Evolutionary conservation across 495 filamentous ascomycete species (phyloP), one percentile per base, ranked within the genome.

Genomic region (Glutinoglossum americanum): DNA sequence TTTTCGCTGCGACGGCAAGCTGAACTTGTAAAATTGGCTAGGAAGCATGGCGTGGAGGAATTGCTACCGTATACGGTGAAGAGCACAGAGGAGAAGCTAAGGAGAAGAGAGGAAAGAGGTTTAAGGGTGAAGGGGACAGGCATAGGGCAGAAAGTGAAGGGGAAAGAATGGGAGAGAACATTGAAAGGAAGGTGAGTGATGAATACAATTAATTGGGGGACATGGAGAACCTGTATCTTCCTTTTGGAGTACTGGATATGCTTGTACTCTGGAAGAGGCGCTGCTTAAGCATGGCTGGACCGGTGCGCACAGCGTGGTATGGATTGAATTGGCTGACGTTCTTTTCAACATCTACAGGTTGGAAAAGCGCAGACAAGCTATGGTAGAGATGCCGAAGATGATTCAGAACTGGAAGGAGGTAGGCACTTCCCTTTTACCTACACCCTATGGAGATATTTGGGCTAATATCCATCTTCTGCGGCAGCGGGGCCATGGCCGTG

Each of bases 381-480:
- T 98, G 89, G 66, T 86, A 72, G 81, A 79, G 58, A 98, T 98
- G 92, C 87, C 89, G 61, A 76, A 81, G 64, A 78, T 95, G 73
- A 81, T 98, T 63, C 74, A 83, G 68, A 73, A 82, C 70, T 98
- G 92, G 93, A 92, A 94, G 73, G 81, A 87, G 83, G 88, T 92
- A 69, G 68, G 77, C 41, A 54, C 11, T 45, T 41, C 56, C 21
- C 21, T 51, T 25, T 27, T 49, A 28, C 25, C 32, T 35, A 19
- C 41, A 13, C 9, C 1, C 37, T n/a, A 55, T 54, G 57, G 19
- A 54, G 37, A 44, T 47, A 64, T 37, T 57, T 60, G 48, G 73
- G 54, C 51, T 58, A 17, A 56, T 25, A 13, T 11, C 15, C 11
- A 35, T 19, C 8, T 41, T 41, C 32, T 28, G 17, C 35, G 62